Conservation (phyloP, 164 flowering plant species). For the Piper longum region DNA sequence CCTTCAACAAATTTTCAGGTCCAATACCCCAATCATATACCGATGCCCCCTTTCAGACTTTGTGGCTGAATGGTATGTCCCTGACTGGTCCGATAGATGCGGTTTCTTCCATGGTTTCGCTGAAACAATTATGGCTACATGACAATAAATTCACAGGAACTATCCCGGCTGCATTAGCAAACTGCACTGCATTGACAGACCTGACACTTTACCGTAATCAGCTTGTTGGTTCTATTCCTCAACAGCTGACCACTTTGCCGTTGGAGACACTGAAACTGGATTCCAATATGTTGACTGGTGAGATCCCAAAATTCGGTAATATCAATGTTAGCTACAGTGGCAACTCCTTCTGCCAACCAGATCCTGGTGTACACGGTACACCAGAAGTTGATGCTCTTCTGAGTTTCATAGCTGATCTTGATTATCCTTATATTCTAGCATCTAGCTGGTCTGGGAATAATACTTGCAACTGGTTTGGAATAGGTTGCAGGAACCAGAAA, state of each 20-base stretch:
- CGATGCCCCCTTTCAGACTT: slow-evolving; percentile 10
- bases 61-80: slow-evolving; percentile 17
- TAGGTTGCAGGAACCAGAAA: slow-evolving; percentile 27
- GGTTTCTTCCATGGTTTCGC: not conserved
- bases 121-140: slow-evolving; percentile 1
- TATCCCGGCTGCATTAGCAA: slow-evolving; percentile 46
- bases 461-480: slow-evolving; percentile 70
- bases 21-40: slow-evolving; percentile 39
- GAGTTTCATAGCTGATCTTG: slow-evolving; percentile 39
- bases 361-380: slow-evolving; percentile 37
- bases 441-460: slow-evolving; percentile 62
- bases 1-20: slow-evolving; percentile 42
- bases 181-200: slow-evolving; percentile 32
- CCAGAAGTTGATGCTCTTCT: slow-evolving; percentile 48
- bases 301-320: slow-evolving; percentile 39
- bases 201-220: slow-evolving; percentile 46
- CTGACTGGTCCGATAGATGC: slow-evolving; percentile 1
- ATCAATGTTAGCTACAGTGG: slow-evolving; percentile 10
- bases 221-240: slow-evolving; percentile 60
- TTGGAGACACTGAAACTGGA: slow-evolving; percentile 33
- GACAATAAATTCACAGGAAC: slow-evolving; percentile 39
- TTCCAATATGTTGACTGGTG: slow-evolving; percentile 46
- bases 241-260: slow-evolving; percentile 27
- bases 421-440: slow-evolving; percentile 39
- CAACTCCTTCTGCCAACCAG: slow-evolving; percentile 44